Evolutionary conservation across 176 grass and related monocot species (phyloP).

Genomic region (Oryza glaberrima): DNA sequence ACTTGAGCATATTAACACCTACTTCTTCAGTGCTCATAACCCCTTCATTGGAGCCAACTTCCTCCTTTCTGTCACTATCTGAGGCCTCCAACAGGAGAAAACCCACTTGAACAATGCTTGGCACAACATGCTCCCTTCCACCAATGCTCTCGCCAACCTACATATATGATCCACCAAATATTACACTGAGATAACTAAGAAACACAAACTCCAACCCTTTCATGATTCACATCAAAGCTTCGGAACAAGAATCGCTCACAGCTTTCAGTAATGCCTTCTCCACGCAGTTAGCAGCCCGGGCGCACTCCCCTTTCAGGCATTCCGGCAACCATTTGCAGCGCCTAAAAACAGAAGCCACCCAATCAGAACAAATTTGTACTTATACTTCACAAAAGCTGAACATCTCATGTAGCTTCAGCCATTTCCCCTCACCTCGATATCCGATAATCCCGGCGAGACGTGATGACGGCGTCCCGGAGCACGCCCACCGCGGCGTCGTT

Average conservation of each 20-base stretch:
- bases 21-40: slow-evolving; percentile 66
- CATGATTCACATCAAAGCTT: slow-evolving; percentile 6
- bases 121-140: slow-evolving; percentile 80
- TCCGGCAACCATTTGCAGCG: slow-evolving; percentile 79
- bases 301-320: slow-evolving; percentile 62
- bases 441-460: slow-evolving; percentile 57
- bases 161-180: slow-evolving; percentile 37
- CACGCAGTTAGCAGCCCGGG: slow-evolving; percentile 46
- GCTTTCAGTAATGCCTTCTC: slow-evolving; percentile 82
- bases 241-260: slow-evolving; percentile 49
- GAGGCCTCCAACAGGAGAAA: slow-evolving; percentile 71
- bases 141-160: slow-evolving; percentile 67
- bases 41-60: slow-evolving; percentile 35
- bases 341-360: slow-evolving; percentile 43
- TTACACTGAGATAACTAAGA: slow-evolving; percentile 7
- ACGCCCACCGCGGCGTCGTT: slow-evolving; percentile 55
- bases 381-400: background rate
- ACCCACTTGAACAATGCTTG: slow-evolving; percentile 75
- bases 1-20: slow-evolving; percentile 70
- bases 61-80: slow-evolving; percentile 42
- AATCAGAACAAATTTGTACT: slow-evolving; percentile 35
- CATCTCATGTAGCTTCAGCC: background rate
- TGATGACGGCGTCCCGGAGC: slow-evolving; percentile 48
- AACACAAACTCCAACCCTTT: slow-evolving; percentile 7
- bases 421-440: slow-evolving; percentile 57